phyloP scores from a whole-genome alignment of 2,329 filamentous ascomycete species.

The Exophiala viscosa region DNA sequence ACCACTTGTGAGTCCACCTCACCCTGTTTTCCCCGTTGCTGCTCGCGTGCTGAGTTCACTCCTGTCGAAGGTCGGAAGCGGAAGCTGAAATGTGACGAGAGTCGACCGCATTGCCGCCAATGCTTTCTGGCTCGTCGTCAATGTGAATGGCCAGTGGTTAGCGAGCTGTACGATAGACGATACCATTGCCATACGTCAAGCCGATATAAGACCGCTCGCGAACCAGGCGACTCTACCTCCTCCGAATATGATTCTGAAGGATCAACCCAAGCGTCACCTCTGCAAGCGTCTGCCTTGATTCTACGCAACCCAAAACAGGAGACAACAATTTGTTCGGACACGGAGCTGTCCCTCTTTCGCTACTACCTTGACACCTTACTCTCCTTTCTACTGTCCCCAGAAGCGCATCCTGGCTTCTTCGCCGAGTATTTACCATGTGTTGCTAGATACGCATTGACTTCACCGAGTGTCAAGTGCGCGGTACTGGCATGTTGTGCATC shows the following conservation, averaged over 20 bases:
- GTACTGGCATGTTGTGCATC: background rate
- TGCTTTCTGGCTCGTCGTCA: background rate
- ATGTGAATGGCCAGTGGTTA: background rate
- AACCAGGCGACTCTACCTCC: background rate
- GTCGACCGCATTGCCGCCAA: background rate
- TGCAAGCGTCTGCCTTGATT: background rate
- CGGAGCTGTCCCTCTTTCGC: background rate
- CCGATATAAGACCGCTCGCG: too few relatives aligned
- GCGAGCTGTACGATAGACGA: slow-evolving; percentile 2
- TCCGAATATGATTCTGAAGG: background rate
- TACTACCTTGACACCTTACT: slow-evolving; percentile 2
- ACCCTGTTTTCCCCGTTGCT: background rate
- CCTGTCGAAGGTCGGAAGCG: background rate
- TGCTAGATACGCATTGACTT: background rate
- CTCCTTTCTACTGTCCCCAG: background rate
- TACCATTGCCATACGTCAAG: background rate
- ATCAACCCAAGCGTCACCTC: too few relatives aligned
- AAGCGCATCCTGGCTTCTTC: background rate
- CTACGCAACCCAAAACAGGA: background rate
- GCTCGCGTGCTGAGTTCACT: background rate
- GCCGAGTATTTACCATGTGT: background rate
- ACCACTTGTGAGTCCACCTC: slow-evolving; percentile 2
- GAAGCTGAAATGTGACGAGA: slow-evolving; percentile 5
- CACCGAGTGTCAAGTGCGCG: background rate
- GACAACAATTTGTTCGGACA: background rate